Base-by-base conservation (phyloP, 2,329 filamentous ascomycete species). In the Scopulariopsis brevicaulis region DNA sequence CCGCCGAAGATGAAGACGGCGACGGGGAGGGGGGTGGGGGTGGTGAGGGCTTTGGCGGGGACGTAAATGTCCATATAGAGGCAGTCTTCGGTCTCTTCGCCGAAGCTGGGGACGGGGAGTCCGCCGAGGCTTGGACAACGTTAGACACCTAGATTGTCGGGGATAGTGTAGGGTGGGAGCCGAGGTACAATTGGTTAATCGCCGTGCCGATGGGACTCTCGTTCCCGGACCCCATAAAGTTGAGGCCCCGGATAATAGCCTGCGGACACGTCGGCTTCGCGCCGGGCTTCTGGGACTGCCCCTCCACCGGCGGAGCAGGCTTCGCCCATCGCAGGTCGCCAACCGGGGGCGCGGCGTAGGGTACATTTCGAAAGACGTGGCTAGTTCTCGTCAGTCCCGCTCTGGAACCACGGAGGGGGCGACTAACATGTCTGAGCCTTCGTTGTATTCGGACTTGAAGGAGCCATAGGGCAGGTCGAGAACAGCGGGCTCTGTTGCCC, bases 51-150 rank as follows among this genome's bases (percentile, higher is more conserved):
- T 58, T 71, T 71, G 7, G 66, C 69, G 4, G 77, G 77, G 1
- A 77, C 75, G 50, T 73, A 74, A n/a, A 79, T 62, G 61, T 80
- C 76, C 14, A 79, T 70, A 61, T 77, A 77, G 2, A 80, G 69
- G 59, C 77, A 80, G 59, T 79, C 76, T 62, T 79, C 75, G 14
- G 63, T 60, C 28, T 64, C 65, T 10, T 64, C 62, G 4, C 63
- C 48, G 55, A 72, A 70, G 14, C 65, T 61, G 4, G 69, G 68
- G 1, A 69, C 58, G 1, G 68, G 69, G 1, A 71, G 60, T 2
- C 68, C 68, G 2, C 64, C 68, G 32, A 73, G 60, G 20, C 67
- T 69, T 2, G 2, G 2, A 22, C 20, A 8, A 55, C 12, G 55
- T 58, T 12, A 54, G n/a, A 24, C 4, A n/a, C 10, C 3, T 2